phyloP scores from a whole-genome alignment of 2,329 filamentous ascomycete genomes.

The Neofusicoccum laricinum region DNA sequence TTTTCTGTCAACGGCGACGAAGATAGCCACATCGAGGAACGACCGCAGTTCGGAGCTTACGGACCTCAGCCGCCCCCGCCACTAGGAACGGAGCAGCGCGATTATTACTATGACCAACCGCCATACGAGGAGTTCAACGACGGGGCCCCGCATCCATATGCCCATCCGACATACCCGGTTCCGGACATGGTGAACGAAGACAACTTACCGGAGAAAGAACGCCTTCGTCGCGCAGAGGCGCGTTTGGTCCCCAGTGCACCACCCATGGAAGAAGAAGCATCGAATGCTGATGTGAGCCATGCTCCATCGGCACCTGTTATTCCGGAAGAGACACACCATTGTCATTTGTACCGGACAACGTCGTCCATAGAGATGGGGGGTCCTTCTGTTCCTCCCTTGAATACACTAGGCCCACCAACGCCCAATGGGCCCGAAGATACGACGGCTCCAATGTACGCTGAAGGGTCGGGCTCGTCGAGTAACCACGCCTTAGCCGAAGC shows the following conservation, averaged over 20 bases:
- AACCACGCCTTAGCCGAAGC: conserved; percentile 20
- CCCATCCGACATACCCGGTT: conserved; percentile 10
- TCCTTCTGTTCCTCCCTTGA: background rate
- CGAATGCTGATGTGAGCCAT: conserved; percentile 35
- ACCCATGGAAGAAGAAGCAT: conserved; percentile 46
- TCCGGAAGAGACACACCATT: background rate
- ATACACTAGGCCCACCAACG: background rate
- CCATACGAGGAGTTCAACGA: conserved; percentile 18
- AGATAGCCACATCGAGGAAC: conserved; percentile 18
- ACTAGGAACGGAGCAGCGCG: conserved; percentile 17
- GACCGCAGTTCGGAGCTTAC: background rate
- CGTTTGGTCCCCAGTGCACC: conserved; percentile 79
- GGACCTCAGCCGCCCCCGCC: background rate
- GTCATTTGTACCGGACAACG: background rate
- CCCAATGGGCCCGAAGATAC: background rate
- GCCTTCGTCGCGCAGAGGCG: conserved; percentile 72
- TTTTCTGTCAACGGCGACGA: background rate
- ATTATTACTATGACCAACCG: conserved; percentile 26
- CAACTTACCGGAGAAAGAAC: conserved; percentile 76
- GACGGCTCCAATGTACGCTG: background rate
- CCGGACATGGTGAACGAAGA: conserved; percentile 44
- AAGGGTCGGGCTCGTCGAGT: background rate
- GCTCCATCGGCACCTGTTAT: conserved; percentile 34
- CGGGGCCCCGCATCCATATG: conserved; percentile 12
- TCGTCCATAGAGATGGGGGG: background rate